These are phyloP conservation scores for Pezicula radicicola DNA, from an alignment of 2,329 filamentous ascomycete genomes.

Conservation along the genomic window DNA sequence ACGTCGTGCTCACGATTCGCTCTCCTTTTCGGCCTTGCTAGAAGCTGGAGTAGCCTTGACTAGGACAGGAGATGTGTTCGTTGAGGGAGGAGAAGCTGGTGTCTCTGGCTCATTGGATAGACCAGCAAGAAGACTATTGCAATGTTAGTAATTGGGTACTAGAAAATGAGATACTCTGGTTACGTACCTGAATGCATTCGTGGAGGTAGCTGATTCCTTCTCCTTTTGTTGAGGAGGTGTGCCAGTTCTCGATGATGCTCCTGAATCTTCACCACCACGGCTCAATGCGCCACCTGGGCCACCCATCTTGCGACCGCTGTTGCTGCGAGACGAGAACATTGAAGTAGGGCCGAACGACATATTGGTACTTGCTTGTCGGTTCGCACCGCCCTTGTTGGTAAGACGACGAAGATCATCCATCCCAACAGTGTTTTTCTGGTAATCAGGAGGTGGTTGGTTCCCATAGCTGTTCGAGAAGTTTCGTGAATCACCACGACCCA, in stretches of 20 bases:
- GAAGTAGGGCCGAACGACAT: slow-evolving; percentile 75
- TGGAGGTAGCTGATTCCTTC: slow-evolving; percentile 62
- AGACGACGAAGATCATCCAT: slow-evolving; percentile 90
- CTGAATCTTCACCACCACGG: slow-evolving; percentile 79
- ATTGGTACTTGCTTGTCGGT: slow-evolving; percentile 59
- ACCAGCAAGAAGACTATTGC: slow-evolving; percentile 46
- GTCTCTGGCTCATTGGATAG: slow-evolving; percentile 53
- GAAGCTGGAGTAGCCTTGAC: slow-evolving; percentile 58
- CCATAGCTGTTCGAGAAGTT: slow-evolving; percentile 73
- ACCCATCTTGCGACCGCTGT: slow-evolving; percentile 80
- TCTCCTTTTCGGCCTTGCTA: slow-evolving; percentile 46
- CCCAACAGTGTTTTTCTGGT: slow-evolving; percentile 75
- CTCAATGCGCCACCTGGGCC: slow-evolving; percentile 66
- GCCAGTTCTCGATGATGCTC: slow-evolving; percentile 81
- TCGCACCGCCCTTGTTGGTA: slow-evolving; percentile 55
- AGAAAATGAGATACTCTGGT: neutral
- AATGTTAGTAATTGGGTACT: slow-evolving; percentile 21
- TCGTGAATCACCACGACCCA: slow-evolving; percentile 84
- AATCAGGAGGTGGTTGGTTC: slow-evolving; percentile 68
- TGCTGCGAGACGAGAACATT: slow-evolving; percentile 85
- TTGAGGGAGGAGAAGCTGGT: slow-evolving; percentile 68
- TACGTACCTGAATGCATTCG: slow-evolving; percentile 91
- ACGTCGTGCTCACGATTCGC: slow-evolving; percentile 34
- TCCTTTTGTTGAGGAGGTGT: slow-evolving; percentile 75
- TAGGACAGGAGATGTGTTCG: slow-evolving; percentile 62